phyloP scores from a whole-genome alignment of 2,329 filamentous ascomycete genomes.

The Calonectria hawksworthii region DNA sequence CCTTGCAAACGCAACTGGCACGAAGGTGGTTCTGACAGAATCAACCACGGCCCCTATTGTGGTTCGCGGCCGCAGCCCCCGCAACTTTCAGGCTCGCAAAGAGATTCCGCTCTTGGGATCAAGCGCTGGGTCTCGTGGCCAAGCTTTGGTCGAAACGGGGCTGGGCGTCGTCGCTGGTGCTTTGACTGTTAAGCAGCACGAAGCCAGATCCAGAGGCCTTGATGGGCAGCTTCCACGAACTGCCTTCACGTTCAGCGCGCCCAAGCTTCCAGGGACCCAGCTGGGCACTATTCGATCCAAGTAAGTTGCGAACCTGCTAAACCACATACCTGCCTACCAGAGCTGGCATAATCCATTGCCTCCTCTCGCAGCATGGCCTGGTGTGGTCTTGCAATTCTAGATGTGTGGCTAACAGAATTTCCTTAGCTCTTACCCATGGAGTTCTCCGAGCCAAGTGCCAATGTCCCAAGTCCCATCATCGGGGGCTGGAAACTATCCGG shows the following conservation, averaged over 20 bases:
- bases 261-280: slow-evolving; percentile 67
- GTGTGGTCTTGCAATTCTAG: not conserved
- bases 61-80: slow-evolving; percentile 90
- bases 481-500: slow-evolving; percentile 62
- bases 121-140: slow-evolving; percentile 83
- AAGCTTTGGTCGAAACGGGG: slow-evolving; percentile 76
- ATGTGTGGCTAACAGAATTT: slow-evolving; percentile 45
- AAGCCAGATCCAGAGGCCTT: slow-evolving; percentile 63
- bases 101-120: slow-evolving; percentile 88
- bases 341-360: not conserved
- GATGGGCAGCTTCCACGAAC: slow-evolving; percentile 70
- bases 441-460: slow-evolving; percentile 58
- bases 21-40: slow-evolving; percentile 85
- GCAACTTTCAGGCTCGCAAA: slow-evolving; percentile 95
- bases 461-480: slow-evolving; percentile 65
- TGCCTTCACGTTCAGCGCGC: slow-evolving; percentile 70
- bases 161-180: slow-evolving; percentile 72
- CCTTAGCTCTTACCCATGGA: slow-evolving; percentile 73
- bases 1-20: slow-evolving; percentile 85
- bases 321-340: not conserved
- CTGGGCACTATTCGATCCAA: slow-evolving; percentile 69
- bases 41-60: slow-evolving; percentile 92
- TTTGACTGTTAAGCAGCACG: slow-evolving; percentile 67
- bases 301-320: slow-evolving; percentile 57
- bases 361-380: not conserved